Conservation (phyloP, 768 basidiomycete genomes). For the Leccinum boreale region DNA sequence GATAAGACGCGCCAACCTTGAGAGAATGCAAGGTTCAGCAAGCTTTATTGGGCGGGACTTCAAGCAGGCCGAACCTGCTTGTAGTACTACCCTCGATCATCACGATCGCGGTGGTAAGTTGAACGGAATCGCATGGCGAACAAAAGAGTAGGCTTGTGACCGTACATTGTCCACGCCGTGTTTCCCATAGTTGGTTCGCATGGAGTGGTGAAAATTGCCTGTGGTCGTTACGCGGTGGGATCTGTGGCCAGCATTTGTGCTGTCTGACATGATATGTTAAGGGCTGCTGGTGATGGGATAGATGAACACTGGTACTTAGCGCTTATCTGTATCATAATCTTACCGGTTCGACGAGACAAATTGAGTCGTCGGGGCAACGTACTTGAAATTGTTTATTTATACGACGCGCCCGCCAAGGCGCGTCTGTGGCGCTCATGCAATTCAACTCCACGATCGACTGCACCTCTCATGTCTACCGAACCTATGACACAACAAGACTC, state of each 20-base stretch:
- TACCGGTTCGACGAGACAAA: neutral
- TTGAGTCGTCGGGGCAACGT: neutral
- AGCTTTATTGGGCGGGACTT: neutral
- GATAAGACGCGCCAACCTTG: constrained; percentile 61
- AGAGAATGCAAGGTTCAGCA: neutral
- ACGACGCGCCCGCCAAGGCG: neutral
- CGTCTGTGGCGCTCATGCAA: constrained; percentile 5
- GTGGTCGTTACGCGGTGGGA: constrained; percentile 22
- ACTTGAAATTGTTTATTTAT: neutral
- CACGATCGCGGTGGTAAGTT: neutral
- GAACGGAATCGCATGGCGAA: neutral
- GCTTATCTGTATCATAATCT: too few species aligned
- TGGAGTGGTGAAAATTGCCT: constrained; percentile 36
- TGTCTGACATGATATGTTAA: constrained; percentile 3
- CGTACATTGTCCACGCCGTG: constrained; percentile 60
- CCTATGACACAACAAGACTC: neutral
- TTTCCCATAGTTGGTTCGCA: constrained; percentile 49
- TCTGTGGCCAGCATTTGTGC: neutral
- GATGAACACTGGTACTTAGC: neutral
- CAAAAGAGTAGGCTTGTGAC: neutral
- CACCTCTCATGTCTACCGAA: constrained; percentile 16
- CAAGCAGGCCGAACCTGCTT: constrained; percentile 20
- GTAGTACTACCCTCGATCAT: constrained; percentile 22
- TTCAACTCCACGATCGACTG: neutral
- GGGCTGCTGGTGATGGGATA: neutral